Evolutionary conservation across 176 grass and related monocot species (phyloP).

Genomic region (Pontederia paniculata): DNA sequence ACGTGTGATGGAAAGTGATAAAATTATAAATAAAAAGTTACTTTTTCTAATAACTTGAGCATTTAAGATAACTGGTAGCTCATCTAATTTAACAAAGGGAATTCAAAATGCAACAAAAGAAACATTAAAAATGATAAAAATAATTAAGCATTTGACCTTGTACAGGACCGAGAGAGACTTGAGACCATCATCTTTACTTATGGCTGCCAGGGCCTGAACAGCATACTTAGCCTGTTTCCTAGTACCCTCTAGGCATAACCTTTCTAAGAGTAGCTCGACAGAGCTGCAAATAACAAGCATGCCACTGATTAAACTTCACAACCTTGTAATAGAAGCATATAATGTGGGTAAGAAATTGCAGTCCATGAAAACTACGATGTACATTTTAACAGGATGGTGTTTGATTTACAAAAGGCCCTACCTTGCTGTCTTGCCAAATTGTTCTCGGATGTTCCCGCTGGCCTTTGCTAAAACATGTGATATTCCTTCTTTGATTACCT

Average conservation of each 20-base stretch:
- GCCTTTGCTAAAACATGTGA: conserved; percentile 93
- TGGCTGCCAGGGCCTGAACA: conserved; percentile 91
- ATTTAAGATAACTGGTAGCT: too few species aligned
- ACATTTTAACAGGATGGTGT: too few species aligned
- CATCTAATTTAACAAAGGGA: too few species aligned
- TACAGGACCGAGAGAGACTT: conserved; percentile 99
- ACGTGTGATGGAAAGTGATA: too few species aligned
- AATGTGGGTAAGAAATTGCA: background rate
- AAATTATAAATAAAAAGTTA: too few species aligned
- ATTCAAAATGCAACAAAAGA: background rate
- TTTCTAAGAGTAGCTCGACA: conserved; percentile 86
- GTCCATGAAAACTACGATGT: background rate
- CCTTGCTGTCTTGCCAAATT: conserved; percentile 65
- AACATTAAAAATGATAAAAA: too few species aligned
- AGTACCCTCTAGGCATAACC: conserved; percentile 86
- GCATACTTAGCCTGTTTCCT: conserved; percentile 94
- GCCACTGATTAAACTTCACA: background rate
- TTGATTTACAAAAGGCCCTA: conserved; percentile 30
- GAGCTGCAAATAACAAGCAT: conserved; percentile 37
- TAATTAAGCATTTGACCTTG: conserved; percentile 38
- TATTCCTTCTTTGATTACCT: conserved; percentile 94
- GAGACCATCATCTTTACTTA: conserved; percentile 99
- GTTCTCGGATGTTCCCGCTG: conserved; percentile 88
- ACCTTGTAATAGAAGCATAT: background rate
- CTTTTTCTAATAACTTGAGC: too few species aligned